Percentiles rank a stretch among this genome's conserved stretches.
These are phyloP conservation scores for Neospora caninum DNA, from an alignment of 169 alveolate species.

Conservation along the genomic window DNA sequence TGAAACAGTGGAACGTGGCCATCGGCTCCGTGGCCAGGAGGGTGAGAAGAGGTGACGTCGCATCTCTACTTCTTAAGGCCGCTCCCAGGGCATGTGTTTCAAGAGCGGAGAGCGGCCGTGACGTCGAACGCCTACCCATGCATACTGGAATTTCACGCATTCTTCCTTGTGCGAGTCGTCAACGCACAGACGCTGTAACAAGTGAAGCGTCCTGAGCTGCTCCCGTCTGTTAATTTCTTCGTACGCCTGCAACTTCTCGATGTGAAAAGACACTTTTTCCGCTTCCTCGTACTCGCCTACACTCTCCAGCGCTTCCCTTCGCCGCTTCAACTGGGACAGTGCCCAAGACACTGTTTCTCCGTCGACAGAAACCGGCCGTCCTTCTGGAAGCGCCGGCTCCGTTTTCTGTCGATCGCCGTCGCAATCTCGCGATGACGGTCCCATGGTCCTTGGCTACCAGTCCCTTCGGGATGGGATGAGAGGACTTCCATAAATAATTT, in stretches of 20 bases:
- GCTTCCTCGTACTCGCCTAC: slow-evolving; percentile 30
- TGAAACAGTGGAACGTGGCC: too few species aligned
- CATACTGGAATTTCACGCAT: not conserved
- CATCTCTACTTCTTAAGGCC: too few species aligned
- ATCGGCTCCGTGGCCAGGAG: too few species aligned
- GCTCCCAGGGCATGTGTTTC: too few species aligned
- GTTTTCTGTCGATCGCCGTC: too few species aligned
- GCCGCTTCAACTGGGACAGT: not conserved
- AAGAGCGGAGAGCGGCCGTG: too few species aligned
- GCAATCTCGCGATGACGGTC: too few species aligned
- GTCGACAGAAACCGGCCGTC: not conserved
- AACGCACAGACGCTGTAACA: slow-evolving; percentile 15
- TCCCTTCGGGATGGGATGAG: too few species aligned
- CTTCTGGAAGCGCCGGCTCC: too few species aligned
- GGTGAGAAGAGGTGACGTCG: too few species aligned
- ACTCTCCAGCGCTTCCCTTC: not conserved
- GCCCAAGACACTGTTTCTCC: slow-evolving; percentile 6
- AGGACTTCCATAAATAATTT: too few species aligned
- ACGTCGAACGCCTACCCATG: not conserved
- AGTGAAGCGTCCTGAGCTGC: slow-evolving; percentile 13
- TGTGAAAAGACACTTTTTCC: not conserved
- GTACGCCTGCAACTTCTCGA: not conserved
- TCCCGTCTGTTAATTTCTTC: not conserved
- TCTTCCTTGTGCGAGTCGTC: slow-evolving; percentile 29
- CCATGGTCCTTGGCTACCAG: too few species aligned